A percentile compares a stretch with the other conserved stretches of the same genome.
These are phyloP conservation scores for Dictyostelium capitatum DNA, from an alignment of 78 protist species.

Conservation along the genomic window DNA sequence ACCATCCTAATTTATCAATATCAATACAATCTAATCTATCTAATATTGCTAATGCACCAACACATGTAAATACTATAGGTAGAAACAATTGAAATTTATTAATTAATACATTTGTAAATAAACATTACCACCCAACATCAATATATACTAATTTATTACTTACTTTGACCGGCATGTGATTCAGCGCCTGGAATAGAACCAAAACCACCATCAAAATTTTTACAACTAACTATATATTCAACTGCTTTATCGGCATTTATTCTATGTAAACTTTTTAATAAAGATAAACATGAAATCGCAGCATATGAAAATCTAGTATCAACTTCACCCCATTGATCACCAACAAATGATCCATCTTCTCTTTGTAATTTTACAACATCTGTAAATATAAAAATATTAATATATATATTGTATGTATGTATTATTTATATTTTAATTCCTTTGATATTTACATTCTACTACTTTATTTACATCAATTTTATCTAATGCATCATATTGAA, in stretches of 20 bases:
- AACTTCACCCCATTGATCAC: constrained; percentile 99
- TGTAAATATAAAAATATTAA: neutral
- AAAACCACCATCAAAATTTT: constrained; percentile 99
- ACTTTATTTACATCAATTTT: constrained; percentile 73
- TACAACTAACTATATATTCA: constrained; percentile 86
- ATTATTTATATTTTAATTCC: neutral
- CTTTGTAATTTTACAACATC: constrained; percentile 92
- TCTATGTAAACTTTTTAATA: constrained; percentile 87
- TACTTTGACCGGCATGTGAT: constrained; percentile 98
- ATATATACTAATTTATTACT: neutral
- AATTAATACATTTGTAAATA: neutral
- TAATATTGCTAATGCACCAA: constrained; percentile 97
- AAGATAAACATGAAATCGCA: constrained; percentile 90
- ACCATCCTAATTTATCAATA: constrained; percentile 95
- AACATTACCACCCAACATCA: no score
- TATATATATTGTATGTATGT: neutral
- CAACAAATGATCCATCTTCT: constrained; percentile 97
- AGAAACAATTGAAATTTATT: neutral
- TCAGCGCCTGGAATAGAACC: constrained; percentile 98
- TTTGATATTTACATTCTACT: constrained; percentile 51
- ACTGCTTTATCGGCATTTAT: constrained; percentile 87
- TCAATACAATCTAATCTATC: constrained; percentile 84
- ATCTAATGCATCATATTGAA: constrained; percentile 85
- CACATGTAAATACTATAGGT: constrained; percentile 95
- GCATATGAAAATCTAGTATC: constrained; percentile 98